Base-by-base conservation (phyloP, 2,329 filamentous ascomycete species). In the Leptographium lundbergii region DNA sequence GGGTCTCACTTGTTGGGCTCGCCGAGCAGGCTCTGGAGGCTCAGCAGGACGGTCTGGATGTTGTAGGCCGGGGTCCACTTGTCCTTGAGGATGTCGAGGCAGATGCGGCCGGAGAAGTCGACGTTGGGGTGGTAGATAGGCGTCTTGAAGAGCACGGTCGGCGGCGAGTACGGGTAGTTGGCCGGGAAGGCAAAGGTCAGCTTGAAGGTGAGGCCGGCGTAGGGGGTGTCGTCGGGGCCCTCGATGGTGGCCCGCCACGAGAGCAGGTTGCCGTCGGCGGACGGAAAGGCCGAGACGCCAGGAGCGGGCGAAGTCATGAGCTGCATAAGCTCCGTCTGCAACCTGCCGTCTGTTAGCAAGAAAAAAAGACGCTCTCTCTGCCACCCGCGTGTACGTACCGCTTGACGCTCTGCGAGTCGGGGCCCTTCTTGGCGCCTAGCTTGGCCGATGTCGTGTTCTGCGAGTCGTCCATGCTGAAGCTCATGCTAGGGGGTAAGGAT, bases 61-160 rank as follows among this genome's bases (percentile, higher is more conserved):
- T 97, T 97, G 80, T 96, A 95, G 51, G 95, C 91, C 22, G 94
- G 91, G 61, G 91, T 96, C 94, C 94, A 99, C 77, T 96, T 96
- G 73, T 97, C 94, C 80, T 96, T 97, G 64, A 99, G 80, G 66
- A 99, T 99, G 69, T 99, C 95, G 62, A 99, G 80, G 72, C 94
- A 99, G 73, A 99, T 99, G 59, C 94, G 84, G 48, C 94, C 94
- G 4, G 88, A 91, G 76, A 99, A 96, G 75, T 99, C 94, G 66
- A 99, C 89, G 68, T 99, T 99, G 58, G 94, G 94, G 73, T 99
- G 94, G 79, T 97, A 99, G 74, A 99, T 96, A 45, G 94, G 94
- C 7, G 95, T 99, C 78, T 91, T 95, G 84, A 96, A 99, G 61
- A 96, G 81, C 22, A 99, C 94, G 2, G 87, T 90, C 0, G 94